Percentiles rank a stretch among this genome's conserved stretches.
These are phyloP conservation scores for Moesziomyces globuligerus DNA, from an alignment of 1,284 basidiomycete species.

Conservation along the genomic window DNA sequence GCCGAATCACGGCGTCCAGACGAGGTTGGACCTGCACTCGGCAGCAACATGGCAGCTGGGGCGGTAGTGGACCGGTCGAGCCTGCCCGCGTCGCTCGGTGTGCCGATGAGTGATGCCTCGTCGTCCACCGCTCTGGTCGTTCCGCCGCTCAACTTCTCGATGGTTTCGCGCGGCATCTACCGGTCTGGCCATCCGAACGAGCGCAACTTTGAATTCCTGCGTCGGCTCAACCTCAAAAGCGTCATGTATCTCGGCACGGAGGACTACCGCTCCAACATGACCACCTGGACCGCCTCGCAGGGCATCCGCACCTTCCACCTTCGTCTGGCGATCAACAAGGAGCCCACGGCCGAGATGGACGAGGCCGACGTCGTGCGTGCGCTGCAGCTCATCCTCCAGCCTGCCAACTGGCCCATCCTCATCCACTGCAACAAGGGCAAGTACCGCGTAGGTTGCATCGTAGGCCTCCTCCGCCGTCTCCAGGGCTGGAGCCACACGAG, in stretches of 20 bases:
- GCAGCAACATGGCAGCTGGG: background rate
- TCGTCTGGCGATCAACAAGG: constrained; percentile 64
- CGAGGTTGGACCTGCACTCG: no score
- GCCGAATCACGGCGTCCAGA: no score
- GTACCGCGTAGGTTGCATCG: constrained; percentile 63
- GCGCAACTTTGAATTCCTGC: constrained; percentile 63
- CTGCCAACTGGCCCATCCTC: constrained; percentile 57
- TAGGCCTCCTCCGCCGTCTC: constrained; percentile 58
- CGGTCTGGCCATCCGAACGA: constrained; percentile 66
- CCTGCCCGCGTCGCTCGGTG: background rate
- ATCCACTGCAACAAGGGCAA: constrained; percentile 67
- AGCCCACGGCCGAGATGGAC: constrained; percentile 66
- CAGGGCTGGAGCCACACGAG: constrained; percentile 65
- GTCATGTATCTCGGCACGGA: constrained; percentile 64
- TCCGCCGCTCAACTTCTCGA: constrained; percentile 65
- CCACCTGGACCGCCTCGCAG: constrained; percentile 37
- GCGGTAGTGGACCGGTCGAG: background rate
- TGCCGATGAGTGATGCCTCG: constrained; percentile 3
- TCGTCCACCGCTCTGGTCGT: constrained; percentile 48
- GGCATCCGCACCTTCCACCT: constrained; percentile 58
- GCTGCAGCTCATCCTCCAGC: constrained; percentile 49
- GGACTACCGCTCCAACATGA: constrained; percentile 61
- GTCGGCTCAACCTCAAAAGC: constrained; percentile 56
- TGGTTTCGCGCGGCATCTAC: constrained; percentile 63
- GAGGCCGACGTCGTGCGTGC: constrained; percentile 50